Conservation (phyloP, 805 yeast species). For the Metschnikowia aberdeeniae region DNA sequence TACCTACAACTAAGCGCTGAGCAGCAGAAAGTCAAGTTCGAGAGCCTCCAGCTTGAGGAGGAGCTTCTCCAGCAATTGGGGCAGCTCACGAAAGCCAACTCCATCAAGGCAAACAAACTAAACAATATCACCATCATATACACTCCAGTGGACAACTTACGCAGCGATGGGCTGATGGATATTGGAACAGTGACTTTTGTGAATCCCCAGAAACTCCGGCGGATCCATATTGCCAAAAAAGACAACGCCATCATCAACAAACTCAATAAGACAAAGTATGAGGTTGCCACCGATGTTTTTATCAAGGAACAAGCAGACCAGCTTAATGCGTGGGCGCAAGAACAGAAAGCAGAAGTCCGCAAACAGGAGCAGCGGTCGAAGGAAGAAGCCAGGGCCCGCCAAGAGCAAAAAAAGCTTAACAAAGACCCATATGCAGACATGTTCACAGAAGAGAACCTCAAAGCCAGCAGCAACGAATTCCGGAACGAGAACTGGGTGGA, state of each 20-base stretch:
- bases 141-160: conserved; percentile 70
- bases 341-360: conserved; percentile 38
- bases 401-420: conserved; percentile 37
- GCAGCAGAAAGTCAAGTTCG: conserved; percentile 44
- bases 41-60: conserved; percentile 33
- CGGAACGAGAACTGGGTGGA: conserved; percentile 50
- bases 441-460: conserved; percentile 43
- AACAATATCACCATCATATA: conserved; percentile 63
- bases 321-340: conserved; percentile 32
- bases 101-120: conserved; percentile 70
- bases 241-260: conserved; percentile 59
- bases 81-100: conserved; percentile 73
- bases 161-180: conserved; percentile 67
- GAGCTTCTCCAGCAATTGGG: conserved; percentile 48
- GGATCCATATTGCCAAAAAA: conserved; percentile 49
- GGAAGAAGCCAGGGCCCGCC: conserved; percentile 33
- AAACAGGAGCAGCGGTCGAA: conserved; percentile 24
- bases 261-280: conserved; percentile 61
- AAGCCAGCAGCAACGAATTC: conserved; percentile 43
- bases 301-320: conserved; percentile 25
- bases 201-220: conserved; percentile 50
- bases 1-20: conserved; percentile 54
- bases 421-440: conserved; percentile 39
- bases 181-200: conserved; percentile 76
- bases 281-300: conserved; percentile 46